Percentiles rank a stretch among this genome's conserved stretches.
phyloP scores from a whole-genome alignment of 2,329 filamentous ascomycete genomes.

The Aspergillus texensis region DNA sequence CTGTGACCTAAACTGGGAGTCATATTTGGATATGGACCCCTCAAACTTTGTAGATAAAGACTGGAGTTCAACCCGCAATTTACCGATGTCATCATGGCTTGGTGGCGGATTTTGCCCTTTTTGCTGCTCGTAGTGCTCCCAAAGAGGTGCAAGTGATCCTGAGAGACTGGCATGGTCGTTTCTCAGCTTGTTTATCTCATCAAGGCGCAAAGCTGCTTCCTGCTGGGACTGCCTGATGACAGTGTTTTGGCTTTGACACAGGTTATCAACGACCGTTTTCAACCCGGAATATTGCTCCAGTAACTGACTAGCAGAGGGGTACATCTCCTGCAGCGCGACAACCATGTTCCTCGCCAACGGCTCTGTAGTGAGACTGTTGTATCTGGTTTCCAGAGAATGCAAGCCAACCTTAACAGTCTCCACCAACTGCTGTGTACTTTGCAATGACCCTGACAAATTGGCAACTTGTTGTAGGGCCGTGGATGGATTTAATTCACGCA shows the following conservation, averaged over 20 bases:
- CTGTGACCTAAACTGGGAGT: background rate
- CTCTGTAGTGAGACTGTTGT: conserved; percentile 51
- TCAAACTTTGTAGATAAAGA: conserved; percentile 11
- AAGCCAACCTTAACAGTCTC: conserved; percentile 28
- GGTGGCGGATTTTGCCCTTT: conserved; percentile 3
- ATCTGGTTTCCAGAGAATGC: conserved; percentile 51
- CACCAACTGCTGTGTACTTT: conserved; percentile 8
- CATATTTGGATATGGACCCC: conserved; percentile 2
- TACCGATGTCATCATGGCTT: conserved; percentile 12
- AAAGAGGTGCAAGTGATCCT: conserved; percentile 9
- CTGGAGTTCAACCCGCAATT: conserved; percentile 9
- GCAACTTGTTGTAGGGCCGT: conserved; percentile 6
- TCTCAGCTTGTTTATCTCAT: conserved; percentile 12
- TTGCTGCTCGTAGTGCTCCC: background rate
- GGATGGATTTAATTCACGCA: background rate
- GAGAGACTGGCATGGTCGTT: conserved; percentile 5
- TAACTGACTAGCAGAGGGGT: conserved; percentile 32
- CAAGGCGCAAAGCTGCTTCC: conserved; percentile 4
- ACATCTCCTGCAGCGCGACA: conserved; percentile 37
- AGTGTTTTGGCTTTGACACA: conserved; percentile 8
- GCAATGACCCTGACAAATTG: conserved; percentile 5
- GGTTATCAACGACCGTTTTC: conserved; percentile 15
- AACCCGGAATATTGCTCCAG: conserved; percentile 25
- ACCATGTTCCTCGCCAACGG: conserved; percentile 39
- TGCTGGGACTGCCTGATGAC: background rate